Conservation (phyloP, 768 basidiomycete genomes). For the Suillus hirtellus region DNA sequence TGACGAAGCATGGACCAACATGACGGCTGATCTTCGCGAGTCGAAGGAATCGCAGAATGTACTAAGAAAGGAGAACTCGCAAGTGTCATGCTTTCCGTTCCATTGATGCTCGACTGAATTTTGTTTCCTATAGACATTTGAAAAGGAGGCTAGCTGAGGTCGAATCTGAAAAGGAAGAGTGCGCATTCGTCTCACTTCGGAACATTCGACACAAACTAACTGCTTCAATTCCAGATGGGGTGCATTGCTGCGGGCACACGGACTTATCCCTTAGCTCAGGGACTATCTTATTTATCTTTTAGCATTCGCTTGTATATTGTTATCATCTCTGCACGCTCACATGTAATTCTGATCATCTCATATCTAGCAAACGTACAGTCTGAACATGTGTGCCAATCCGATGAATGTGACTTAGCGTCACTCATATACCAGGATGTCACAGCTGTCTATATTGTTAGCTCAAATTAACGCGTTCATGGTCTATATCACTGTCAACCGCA, state of each 20-base stretch:
- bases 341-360: constrained; percentile 2
- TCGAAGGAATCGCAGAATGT: constrained; percentile 78
- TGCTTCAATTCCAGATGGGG: constrained; percentile 55
- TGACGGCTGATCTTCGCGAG: constrained; percentile 68
- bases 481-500: no score
- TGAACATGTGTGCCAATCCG: neutral
- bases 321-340: neutral
- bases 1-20: constrained; percentile 79
- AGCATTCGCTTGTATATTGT: constrained; percentile 10
- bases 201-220: constrained; percentile 12
- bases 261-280: constrained; percentile 40
- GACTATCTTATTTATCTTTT: constrained; percentile 5
- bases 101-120: constrained; percentile 11
- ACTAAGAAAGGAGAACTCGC: constrained; percentile 82
- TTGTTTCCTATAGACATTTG: constrained; percentile 49
- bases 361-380: neutral
- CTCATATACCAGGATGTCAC: neutral
- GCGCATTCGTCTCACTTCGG: constrained; percentile 31
- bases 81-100: constrained; percentile 30
- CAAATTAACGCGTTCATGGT: no score
- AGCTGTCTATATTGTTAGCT: neutral
- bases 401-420: neutral
- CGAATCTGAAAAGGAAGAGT: constrained; percentile 83
- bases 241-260: constrained; percentile 52
- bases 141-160: constrained; percentile 69